Base-by-base conservation (phyloP, 768 basidiomycete genomes). In the Nevesoporus exiguus region DNA sequence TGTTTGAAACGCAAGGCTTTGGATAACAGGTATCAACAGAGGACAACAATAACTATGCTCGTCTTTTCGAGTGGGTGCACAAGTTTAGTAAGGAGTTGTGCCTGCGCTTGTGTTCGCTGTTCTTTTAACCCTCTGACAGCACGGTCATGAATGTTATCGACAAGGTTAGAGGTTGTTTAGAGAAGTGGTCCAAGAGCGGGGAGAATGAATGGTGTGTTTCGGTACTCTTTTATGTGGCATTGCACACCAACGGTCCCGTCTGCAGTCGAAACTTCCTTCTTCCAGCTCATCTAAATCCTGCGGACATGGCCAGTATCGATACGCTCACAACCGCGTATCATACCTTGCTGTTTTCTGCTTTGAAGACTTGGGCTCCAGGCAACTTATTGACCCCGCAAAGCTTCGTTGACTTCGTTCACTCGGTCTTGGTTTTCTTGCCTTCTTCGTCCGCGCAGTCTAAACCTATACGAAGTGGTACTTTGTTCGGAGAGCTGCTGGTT, bases 401-500 rank as follows among this genome's bases (percentile, higher is more conserved):
- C 36, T 80, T 91, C 56, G 74, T 84, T 37, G 75, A 78, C 40
- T 90, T 92, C 65, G 74, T 90, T 21, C 79, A 80, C 61, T 81
- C 80, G 3, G 78, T 89, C 25, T 66, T 87, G 39, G 72, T 75
- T 47, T 74, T 71, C 42, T 76, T 90, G 10, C 90, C 89, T 19
- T 87, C 88, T 21, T 88, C 87, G 6, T 80, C 80, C n/a, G 55
- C 64, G 3, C 66, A 64, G 25, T 58, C 68, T 17, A 57, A 60
- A 36, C 69, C 74, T 44, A 73, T 77, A 11, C 69, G 76, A 8
- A 75, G 77, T 56, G 72, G 71, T 3, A 56, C 71, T 0, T 60
- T 76, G 0, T 82, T 92, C 52, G 85, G 85, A 11, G 89, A 91
- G 61, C 69, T 82, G 43, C 73, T 93, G 3, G 79, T 94, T 21